Evolutionary conservation across 2,329 filamentous ascomycete genomes (phyloP), one percentile per base, ranked within the genome.

Genomic region (Neonectria ditissima): DNA sequence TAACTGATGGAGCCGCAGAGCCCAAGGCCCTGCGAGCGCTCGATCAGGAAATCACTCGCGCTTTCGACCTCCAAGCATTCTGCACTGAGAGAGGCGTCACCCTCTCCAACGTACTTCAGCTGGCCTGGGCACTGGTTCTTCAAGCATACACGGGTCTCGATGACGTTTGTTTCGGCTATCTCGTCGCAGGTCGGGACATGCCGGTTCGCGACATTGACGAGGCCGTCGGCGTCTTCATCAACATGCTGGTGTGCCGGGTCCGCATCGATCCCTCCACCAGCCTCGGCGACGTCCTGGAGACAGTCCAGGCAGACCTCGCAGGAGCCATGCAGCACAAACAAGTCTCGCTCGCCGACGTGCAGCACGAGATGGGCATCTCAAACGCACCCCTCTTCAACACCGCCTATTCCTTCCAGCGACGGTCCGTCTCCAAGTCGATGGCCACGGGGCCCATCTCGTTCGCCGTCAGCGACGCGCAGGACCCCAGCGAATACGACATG

Each of bases 401-500:
- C 11, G 69, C 68, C 26, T 71, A 71, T 30, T 71, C 69, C 0
- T 71, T 71, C 30, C 69, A 71, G 22, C 59, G 69, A 2, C 32
- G 69, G 2, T 68, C 69, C 1, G 45, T 58, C 14, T 62, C 59
- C 26, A 71, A 68, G 7, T 30, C 30, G 0, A 69, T 71, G 66
- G 39, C 57, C 0, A 63, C 48, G 1, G 65, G 57, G 2, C 9
- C 62, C 1, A 18, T 71, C 2, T 67, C 65, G 0, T 71, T 71
- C 28, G 65, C 68, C 7, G 20, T 70, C 7, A 52, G 2, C 3
- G 47, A 68, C 10, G 67, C 65, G 1, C 58, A 66, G 2, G 67
- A 69, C 2, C 67, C 67, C 2, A 69, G 48, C 14, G 71, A 72
- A n/a, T 72, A 72, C 43, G 62, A 67, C 18, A 10, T 72, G 58